These are phyloP conservation scores for Aspergillus funiculosus DNA, from an alignment of 495 filamentous ascomycete genomes.

Conservation along the genomic window DNA sequence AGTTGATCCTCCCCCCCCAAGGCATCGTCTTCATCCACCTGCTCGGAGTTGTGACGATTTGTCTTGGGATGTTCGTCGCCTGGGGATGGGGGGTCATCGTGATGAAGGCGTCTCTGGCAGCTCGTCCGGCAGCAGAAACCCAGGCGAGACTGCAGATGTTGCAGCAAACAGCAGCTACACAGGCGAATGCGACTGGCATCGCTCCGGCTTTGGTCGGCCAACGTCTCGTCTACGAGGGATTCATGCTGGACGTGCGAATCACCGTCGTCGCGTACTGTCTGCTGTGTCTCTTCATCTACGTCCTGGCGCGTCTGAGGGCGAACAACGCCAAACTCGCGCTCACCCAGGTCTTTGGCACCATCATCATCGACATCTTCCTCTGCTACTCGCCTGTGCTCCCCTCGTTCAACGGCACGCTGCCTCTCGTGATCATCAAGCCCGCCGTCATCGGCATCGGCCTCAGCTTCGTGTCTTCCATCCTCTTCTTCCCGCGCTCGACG, in stretches of 20 bases:
- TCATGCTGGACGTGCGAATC: constrained; percentile 40
- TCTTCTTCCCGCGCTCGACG: constrained; percentile 41
- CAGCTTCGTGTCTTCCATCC: constrained; percentile 30
- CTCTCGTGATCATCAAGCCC: constrained; percentile 32
- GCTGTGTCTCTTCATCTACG: constrained; percentile 34
- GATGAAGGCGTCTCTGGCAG: constrained; percentile 38
- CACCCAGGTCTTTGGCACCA: constrained; percentile 32
- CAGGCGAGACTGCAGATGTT: constrained; percentile 29
- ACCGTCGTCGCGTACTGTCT: constrained; percentile 32
- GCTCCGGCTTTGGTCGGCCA: constrained; percentile 19
- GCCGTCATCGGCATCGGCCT: constrained; percentile 36
- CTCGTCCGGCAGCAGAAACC: constrained; percentile 32
- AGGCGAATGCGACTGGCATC: constrained; percentile 33
- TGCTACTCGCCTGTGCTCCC: constrained; percentile 31
- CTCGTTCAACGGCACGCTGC: constrained; percentile 36
- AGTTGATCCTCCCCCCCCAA: constrained; percentile 35
- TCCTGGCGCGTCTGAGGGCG: constrained; percentile 35
- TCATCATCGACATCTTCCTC: constrained; percentile 35
- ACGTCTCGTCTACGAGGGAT: constrained; percentile 31
- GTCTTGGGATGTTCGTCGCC: constrained; percentile 33
- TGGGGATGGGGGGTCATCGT: constrained; percentile 41
- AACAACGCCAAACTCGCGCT: constrained; percentile 36
- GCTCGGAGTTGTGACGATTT: constrained; percentile 28
- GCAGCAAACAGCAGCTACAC: constrained; percentile 25
- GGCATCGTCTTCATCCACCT: constrained; percentile 38